A percentile compares a stretch with the other conserved stretches of the same genome.
phyloP scores from a whole-genome alignment of 768 basidiomycete species.

The Podaxis sp. region DNA sequence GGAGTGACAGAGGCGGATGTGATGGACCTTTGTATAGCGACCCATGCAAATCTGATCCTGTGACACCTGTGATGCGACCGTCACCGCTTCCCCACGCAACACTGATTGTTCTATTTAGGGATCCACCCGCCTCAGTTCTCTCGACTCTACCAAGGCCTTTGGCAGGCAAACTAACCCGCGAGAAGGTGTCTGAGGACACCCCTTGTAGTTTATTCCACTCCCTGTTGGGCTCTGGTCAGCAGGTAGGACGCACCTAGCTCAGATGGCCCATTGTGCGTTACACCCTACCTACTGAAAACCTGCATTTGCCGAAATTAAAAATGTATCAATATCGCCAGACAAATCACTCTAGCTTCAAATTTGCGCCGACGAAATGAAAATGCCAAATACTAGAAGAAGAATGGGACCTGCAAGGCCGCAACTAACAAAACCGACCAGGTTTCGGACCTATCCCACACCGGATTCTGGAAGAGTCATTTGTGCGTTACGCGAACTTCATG shows the following conservation, averaged over 20 bases:
- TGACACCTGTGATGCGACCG: conserved; percentile 21
- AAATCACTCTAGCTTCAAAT: too few species aligned
- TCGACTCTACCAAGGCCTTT: not conserved
- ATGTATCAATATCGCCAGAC: not conserved
- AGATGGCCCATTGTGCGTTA: too few species aligned
- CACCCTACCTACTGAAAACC: not conserved
- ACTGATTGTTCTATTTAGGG: not conserved
- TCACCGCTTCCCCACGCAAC: conserved; percentile 14
- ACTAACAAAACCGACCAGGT: too few species aligned
- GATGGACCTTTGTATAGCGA: conserved; percentile 22
- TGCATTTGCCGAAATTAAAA: not conserved
- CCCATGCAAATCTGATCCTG: conserved; percentile 20
- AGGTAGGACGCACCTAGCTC: too few species aligned
- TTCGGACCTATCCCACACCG: too few species aligned
- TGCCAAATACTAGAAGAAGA: not conserved
- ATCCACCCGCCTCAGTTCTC: not conserved
- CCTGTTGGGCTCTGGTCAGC: too few species aligned
- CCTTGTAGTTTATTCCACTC: too few species aligned
- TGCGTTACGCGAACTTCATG: not conserved
- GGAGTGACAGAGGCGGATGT: conserved; percentile 22
- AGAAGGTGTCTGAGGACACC: too few species aligned
- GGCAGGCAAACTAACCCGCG: not conserved
- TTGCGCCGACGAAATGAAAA: not conserved
- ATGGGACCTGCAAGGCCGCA: too few species aligned
- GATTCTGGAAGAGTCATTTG: not conserved